Conservation (phyloP, 352 stramenopile genomes). For the Thalassiosira livingstoniorum region DNA sequence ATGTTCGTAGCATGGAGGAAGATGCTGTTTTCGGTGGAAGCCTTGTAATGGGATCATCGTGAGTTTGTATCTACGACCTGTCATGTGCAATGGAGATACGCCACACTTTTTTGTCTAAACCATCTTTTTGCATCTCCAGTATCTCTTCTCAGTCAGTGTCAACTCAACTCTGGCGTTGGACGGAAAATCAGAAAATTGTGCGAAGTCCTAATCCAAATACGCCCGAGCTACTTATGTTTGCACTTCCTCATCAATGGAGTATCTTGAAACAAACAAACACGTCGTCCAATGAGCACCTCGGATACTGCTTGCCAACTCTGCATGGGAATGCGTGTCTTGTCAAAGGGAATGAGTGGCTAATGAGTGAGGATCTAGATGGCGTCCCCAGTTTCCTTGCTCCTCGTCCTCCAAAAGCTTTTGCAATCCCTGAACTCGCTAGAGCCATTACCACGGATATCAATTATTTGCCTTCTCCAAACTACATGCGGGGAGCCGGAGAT, state of each 20-base stretch:
- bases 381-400: slow-evolving; percentile 66
- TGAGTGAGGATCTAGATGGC: slow-evolving; percentile 48
- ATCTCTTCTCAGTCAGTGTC: too few relatives aligned
- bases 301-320: slow-evolving; percentile 71
- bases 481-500: slow-evolving; percentile 75
- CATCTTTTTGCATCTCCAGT: too few relatives aligned
- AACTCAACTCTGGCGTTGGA: too few relatives aligned
- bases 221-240: slow-evolving; percentile 86
- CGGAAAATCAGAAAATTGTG: too few relatives aligned
- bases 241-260: slow-evolving; percentile 75
- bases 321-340: slow-evolving; percentile 75
- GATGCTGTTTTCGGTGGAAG: too few relatives aligned
- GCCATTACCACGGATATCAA: slow-evolving; percentile 72
- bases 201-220: too few relatives aligned
- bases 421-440: slow-evolving; percentile 57
- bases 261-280: slow-evolving; percentile 30
- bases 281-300: slow-evolving; percentile 11
- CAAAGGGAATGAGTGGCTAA: slow-evolving; percentile 50
- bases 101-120: too few relatives aligned
- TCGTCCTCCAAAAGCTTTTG: slow-evolving; percentile 59
- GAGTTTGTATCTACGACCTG: too few relatives aligned
- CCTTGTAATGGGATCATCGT: too few relatives aligned
- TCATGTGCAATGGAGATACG: too few relatives aligned
- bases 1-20: too few relatives aligned
- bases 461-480: slow-evolving; percentile 70